Conservation (phyloP, 2,329 filamentous ascomycete species). For the Akanthomyces dipterigenus region DNA sequence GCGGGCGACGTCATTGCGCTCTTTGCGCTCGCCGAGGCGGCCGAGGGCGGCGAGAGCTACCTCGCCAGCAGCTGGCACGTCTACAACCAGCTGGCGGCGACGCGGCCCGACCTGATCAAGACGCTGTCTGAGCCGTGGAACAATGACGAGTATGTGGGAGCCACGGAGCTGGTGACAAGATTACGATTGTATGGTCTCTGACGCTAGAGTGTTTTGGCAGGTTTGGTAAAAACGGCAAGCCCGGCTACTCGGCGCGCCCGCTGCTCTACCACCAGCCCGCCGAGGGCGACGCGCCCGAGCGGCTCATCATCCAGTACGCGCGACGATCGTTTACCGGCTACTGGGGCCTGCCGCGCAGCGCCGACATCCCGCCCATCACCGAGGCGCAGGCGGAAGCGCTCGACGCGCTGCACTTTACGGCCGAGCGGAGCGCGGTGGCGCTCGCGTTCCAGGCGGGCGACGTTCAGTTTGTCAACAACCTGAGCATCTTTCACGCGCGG, state of each 20-base stretch:
- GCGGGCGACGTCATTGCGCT: constrained; percentile 52
- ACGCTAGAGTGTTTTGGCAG: constrained; percentile 24
- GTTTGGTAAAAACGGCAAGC: constrained; percentile 41
- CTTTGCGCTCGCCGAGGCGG: constrained; percentile 46
- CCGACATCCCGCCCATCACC: constrained; percentile 49
- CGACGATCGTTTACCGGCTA: constrained; percentile 54
- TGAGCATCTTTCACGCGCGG: constrained; percentile 46
- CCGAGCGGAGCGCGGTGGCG: constrained; percentile 37
- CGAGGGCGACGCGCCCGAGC: constrained; percentile 38
- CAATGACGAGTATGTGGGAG: constrained; percentile 37
- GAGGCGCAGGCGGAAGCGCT: constrained; percentile 47
- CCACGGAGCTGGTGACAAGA: too few species aligned
- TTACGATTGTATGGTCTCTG: too few species aligned
- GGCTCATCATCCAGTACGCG: constrained; percentile 54
- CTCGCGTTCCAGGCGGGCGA: constrained; percentile 44
- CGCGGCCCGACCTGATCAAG: constrained; percentile 51
- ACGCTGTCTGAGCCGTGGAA: constrained; percentile 47
- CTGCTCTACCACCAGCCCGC: constrained; percentile 50
- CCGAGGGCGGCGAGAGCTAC: constrained; percentile 49
- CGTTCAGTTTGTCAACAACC: constrained; percentile 49
- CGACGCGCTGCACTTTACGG: constrained; percentile 43
- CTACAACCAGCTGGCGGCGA: constrained; percentile 55
- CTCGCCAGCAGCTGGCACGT: constrained; percentile 52
- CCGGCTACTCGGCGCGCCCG: constrained; percentile 39
- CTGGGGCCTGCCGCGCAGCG: constrained; percentile 44